phyloP scores from a whole-genome alignment of 1,139 yeast species.

The Pichia sorboxylosa region DNA sequence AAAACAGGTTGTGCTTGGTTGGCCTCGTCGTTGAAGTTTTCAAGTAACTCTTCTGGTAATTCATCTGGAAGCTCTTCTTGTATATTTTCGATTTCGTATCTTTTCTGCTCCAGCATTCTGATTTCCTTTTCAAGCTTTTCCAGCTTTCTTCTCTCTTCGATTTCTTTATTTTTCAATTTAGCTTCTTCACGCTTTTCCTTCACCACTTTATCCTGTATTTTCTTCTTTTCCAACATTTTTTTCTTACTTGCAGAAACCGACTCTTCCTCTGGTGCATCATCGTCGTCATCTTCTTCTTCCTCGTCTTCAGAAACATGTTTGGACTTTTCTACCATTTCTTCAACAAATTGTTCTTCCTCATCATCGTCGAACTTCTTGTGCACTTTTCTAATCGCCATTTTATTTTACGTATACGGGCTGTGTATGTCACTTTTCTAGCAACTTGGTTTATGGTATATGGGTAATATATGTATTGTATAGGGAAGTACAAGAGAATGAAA shows the following conservation, averaged over 20 bases:
- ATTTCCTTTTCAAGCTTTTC: constrained; percentile 20
- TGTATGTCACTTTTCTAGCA: not conserved
- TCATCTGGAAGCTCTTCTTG: constrained; percentile 32
- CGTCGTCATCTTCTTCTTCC: constrained; percentile 9
- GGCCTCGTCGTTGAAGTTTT: constrained; percentile 19
- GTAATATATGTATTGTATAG: not conserved
- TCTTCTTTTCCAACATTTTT: constrained; percentile 25
- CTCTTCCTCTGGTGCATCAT: constrained; percentile 26
- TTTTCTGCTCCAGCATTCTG: constrained; percentile 36
- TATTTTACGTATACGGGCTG: too few species aligned
- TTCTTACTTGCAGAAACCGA: constrained; percentile 12
- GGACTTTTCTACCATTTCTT: constrained; percentile 1
- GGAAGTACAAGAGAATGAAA: not conserved
- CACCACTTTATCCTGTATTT: constrained; percentile 27
- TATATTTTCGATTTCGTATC: constrained; percentile 21
- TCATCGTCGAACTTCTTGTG: constrained; percentile 8
- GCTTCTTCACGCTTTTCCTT: constrained; percentile 27
- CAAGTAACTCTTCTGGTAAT: constrained; percentile 38
- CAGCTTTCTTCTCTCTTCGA: constrained; percentile 28
- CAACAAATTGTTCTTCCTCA: not conserved
- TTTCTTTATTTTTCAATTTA: constrained; percentile 39
- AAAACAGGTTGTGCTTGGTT: constrained; percentile 9
- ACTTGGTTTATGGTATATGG: not conserved
- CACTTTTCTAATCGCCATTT: constrained; percentile 6
- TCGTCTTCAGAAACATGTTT: constrained; percentile 3